Base-by-base conservation (phyloP, 257 asterid species). In the Solanum lycopersicoides region DNA sequence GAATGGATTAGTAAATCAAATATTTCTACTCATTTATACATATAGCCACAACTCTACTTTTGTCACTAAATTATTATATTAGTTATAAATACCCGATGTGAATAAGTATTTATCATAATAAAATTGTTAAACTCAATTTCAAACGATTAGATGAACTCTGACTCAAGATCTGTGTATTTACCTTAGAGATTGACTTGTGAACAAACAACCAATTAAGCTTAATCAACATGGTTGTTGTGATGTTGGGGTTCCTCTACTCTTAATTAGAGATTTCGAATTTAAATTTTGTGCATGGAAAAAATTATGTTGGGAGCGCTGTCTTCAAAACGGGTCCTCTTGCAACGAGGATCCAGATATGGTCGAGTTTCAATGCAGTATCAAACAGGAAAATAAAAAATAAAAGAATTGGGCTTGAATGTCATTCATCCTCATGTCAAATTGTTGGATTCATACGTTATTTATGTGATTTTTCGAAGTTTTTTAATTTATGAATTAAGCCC, bases 21-120 rank as follows among this genome's bases (percentile, higher is more conserved):
- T 25, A 9, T 65, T 14, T 23, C 69, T 23, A 21, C 28, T 60
- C 68, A 21, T 9, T 21, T 23, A 59, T 59, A 20, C 25, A 3
- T 56, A 0, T 2, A 45, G 53, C 16, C 16, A 63, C 32, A 63
- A 63, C 71, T 65, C 32, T 65, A 66, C 20, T 25, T 12, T 25
- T 66, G 0, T 25, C 35, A 13, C 18, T 66, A 28, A 28, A 28
- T 66, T 9, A 12, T 12, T 25, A n/a, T 11, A 11, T 68, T 25
- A 66, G 37, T 21, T 6, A 13, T 13, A 68, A 6, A 30, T 14
- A 68, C 3, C 1, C 0, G 0, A 5, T 66, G 20, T 0, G 16
- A 5, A 66, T 1, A 66, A 66, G 0, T 66, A n/a, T 66, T 66
- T 66, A 25, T 34, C 5, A 65, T n/a, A 65, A 5, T 65, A 65